These are phyloP conservation scores for Leucaena leucocephala DNA, from an alignment of 306 rosid species.

Conservation along the genomic window DNA sequence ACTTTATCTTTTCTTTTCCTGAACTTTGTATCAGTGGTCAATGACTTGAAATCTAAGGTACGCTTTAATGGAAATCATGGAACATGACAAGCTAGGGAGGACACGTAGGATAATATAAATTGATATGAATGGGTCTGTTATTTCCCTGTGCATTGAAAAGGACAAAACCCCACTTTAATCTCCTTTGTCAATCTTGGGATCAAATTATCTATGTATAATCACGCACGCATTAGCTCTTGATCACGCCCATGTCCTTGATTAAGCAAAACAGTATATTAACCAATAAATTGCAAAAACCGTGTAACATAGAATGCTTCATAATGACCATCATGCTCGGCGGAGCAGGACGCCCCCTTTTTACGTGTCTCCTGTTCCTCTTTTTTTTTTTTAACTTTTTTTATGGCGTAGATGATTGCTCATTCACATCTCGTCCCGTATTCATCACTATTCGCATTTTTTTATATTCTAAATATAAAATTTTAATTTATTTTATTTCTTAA, in stretches of 20 bases:
- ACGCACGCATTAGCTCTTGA: neutral
- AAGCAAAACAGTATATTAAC: neutral
- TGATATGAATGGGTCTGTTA: neutral
- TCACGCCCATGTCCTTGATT: neutral
- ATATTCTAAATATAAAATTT: no score
- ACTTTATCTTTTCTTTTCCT: neutral
- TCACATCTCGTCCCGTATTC: neutral
- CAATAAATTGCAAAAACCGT: neutral
- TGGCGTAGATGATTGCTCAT: neutral
- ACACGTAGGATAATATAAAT: neutral
- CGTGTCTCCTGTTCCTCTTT: neutral
- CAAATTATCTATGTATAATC: neutral
- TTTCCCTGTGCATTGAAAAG: neutral
- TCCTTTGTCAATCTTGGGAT: neutral
- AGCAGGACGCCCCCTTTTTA: neutral
- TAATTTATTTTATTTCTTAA: no score
- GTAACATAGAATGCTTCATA: neutral
- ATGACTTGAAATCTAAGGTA: slow-evolving; percentile 2
- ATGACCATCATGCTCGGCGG: slow-evolving; percentile 1
- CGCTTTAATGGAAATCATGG: slow-evolving; percentile 22
- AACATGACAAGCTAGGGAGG: neutral
- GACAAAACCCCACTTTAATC: neutral
- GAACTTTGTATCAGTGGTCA: neutral
- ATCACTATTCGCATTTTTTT: no score
- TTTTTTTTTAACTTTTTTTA: neutral